A percentile compares a stretch with the other conserved stretches of the same genome.
Conservation (phyloP, 768 basidiomycete genomes). For the Vararia minispora region DNA sequence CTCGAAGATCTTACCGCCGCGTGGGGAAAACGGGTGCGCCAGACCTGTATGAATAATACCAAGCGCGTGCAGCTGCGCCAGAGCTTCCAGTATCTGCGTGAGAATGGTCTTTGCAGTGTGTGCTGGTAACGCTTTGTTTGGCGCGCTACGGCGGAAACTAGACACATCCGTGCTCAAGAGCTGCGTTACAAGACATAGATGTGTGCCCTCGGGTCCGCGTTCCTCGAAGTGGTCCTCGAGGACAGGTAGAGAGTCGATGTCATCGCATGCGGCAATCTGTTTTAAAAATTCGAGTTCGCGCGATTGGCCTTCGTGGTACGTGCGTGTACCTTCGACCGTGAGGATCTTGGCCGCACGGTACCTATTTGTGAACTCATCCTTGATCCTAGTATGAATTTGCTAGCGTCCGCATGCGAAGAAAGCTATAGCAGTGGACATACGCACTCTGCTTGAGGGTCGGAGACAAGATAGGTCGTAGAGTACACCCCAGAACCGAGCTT, state of each 20-base stretch:
- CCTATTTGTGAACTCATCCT: conserved; percentile 5
- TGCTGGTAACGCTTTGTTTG: conserved; percentile 11
- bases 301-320: background rate
- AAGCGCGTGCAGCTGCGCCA: conserved; percentile 11
- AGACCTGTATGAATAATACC: conserved; percentile 16
- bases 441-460: conserved; percentile 5
- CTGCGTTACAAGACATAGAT: conserved; percentile 17
- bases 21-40: background rate
- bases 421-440: background rate
- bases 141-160: conserved; percentile 13
- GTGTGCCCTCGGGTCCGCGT: conserved; percentile 10
- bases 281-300: conserved; percentile 15
- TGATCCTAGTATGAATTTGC: background rate
- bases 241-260: conserved; percentile 11
- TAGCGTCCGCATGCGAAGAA: background rate
- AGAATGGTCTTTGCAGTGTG: conserved; percentile 14
- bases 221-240: conserved; percentile 13
- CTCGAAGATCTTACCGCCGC: background rate
- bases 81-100: conserved; percentile 7
- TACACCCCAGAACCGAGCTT: conserved; percentile 8
- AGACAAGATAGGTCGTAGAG: conserved; percentile 5
- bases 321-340: conserved; percentile 14
- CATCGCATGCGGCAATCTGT: conserved; percentile 7
- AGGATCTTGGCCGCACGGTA: conserved; percentile 17
- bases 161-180: conserved; percentile 15